These are phyloP conservation scores for Hymenoscyphus repandus DNA, from an alignment of 2,329 filamentous ascomycete species.

Conservation along the genomic window DNA sequence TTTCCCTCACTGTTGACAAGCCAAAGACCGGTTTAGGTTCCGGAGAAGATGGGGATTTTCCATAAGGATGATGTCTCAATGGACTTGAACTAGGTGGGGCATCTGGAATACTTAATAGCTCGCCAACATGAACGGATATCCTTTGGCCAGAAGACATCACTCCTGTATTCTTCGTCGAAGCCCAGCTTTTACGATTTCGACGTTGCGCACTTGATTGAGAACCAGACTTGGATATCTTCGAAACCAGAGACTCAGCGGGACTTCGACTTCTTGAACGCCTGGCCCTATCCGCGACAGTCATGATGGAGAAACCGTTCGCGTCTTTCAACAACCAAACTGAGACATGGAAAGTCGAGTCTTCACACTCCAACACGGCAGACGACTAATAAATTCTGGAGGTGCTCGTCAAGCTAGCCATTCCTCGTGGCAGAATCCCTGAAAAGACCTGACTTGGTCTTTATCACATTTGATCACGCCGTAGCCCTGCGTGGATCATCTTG, in stretches of 20 bases:
- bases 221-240: background rate
- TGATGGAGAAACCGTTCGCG: background rate
- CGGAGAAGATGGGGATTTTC: background rate
- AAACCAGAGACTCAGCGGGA: slow-evolving; percentile 4
- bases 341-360: slow-evolving; percentile 1
- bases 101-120: slow-evolving; percentile 1
- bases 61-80: background rate
- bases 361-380: background rate
- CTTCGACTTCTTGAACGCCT: slow-evolving; percentile 5
- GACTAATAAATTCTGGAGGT: background rate
- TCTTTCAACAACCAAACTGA: slow-evolving; percentile 1
- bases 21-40: background rate
- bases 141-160: slow-evolving; percentile 5
- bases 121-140: slow-evolving; percentile 5
- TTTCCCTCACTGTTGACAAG: background rate
- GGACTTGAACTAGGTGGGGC: background rate
- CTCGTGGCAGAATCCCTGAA: background rate
- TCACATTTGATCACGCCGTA: background rate
- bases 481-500: slow-evolving; percentile 9
- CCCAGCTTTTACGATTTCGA: slow-evolving; percentile 4
- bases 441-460: background rate
- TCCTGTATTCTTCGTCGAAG: slow-evolving; percentile 1
- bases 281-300: background rate
- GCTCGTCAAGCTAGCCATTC: background rate
- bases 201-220: slow-evolving; percentile 3